These are phyloP conservation scores for Diaporthe australafricana DNA, from an alignment of 2,329 filamentous ascomycete species.

Conservation along the genomic window DNA sequence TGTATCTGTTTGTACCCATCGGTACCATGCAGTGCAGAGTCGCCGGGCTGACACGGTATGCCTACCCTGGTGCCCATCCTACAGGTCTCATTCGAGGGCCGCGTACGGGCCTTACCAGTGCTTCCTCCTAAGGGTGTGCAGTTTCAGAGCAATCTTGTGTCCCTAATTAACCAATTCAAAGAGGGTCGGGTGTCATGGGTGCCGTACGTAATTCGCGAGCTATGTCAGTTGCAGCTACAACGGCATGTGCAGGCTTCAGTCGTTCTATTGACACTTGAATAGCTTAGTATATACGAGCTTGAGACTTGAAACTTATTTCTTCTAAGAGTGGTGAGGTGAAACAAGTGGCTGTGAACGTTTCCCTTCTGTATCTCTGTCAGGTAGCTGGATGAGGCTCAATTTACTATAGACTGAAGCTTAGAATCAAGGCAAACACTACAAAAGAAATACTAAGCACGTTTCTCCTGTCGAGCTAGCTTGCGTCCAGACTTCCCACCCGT, in stretches of 20 bases:
- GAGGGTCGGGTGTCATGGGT: background rate
- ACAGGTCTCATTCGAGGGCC: constrained; percentile 5
- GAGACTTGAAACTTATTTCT: background rate
- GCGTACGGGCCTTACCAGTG: background rate
- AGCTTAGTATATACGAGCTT: background rate
- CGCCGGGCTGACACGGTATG: background rate
- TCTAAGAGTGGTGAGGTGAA: background rate
- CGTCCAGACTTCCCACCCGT: constrained; percentile 2
- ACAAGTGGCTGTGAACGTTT: background rate
- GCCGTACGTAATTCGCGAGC: background rate
- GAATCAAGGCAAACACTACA: constrained; percentile 8
- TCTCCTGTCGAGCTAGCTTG: constrained; percentile 15
- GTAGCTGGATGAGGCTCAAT: background rate
- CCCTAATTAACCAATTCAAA: constrained; percentile 1
- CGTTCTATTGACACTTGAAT: constrained; percentile 1
- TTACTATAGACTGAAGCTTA: constrained; percentile 1
- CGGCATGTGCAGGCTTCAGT: constrained; percentile 6
- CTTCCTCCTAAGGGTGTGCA: constrained; percentile 1
- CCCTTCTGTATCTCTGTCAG: background rate
- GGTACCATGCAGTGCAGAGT: constrained; percentile 13
- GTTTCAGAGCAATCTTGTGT: background rate
- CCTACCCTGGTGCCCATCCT: constrained; percentile 7
- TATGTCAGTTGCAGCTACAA: background rate
- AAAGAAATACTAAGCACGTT: background rate
- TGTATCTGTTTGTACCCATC: constrained; percentile 4